Base-by-base conservation (phyloP, 202 grass and related monocot species). In the Saccharum hybrid region DNA sequence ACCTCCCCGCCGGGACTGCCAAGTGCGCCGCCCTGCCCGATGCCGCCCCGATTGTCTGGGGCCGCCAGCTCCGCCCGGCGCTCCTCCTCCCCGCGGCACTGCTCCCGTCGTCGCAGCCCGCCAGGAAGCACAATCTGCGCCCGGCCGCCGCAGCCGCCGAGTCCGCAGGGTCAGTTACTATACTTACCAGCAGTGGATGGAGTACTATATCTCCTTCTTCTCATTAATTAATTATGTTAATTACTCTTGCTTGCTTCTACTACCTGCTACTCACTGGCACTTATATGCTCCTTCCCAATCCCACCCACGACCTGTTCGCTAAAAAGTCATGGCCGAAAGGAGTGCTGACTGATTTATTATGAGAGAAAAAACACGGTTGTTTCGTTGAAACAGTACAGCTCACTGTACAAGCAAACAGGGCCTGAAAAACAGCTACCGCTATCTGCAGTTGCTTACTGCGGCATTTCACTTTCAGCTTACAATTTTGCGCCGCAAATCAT, bases 61-160 rank as follows among this genome's bases (percentile, higher is more conserved):
- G 91, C 10, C 81, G 96, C 15, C 91, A 98, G 75, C 96, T 98
- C 83, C 87, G 93, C 37, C 93, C 91, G 2, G 57, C 76, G 21
- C 83, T 99, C 63, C 64, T 92, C 71, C 83, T 90, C 43, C 82
- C 78, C 48, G 40, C 71, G 7, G 72, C 12, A 2, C 61, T 56
- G 2, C 52, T 81, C 30, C 52, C 54, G n/a, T 18, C 39, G 18
- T 80, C 10, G 62, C 77, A 33, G 43, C 6, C 88, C 72, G 43
- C 19, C 36, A 80, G 31, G 74, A 79, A n/a, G 75, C 22, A 68
- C 8, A 18, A 62, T 10, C 48, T 81, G 22, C 79, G 76, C 63
- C 91, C 69, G 39, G 64, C 66, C 0, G 67, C 86, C 23, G 85
- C 85, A n/a, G 81, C 79, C 2, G 68, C 93, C 18, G 84, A 83